Conservation (phyloP, 495 filamentous ascomycete species). For the Amorphotheca resinae region DNA sequence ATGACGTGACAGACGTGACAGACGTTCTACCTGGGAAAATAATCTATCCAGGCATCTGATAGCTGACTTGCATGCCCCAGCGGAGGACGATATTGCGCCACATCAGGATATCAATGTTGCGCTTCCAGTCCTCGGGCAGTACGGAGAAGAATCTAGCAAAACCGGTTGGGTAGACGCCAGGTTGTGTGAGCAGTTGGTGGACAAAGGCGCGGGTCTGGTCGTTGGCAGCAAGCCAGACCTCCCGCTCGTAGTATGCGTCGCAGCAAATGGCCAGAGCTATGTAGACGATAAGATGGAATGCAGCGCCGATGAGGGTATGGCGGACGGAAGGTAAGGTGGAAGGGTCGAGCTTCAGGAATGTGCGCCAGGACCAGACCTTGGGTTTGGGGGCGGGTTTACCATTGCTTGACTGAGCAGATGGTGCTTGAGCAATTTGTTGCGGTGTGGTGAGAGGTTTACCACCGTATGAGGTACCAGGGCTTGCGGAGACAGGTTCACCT, state of each 20-base stretch:
- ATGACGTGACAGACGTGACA: no score
- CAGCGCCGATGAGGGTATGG: background rate
- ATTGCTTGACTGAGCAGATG: background rate
- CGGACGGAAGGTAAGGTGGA: background rate
- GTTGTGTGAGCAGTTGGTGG: background rate
- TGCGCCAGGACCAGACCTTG: background rate
- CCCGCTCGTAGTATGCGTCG: background rate
- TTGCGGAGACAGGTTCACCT: no score
- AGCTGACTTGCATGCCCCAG: background rate
- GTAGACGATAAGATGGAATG: conserved; percentile 2
- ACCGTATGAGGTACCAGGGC: no score
- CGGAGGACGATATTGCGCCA: background rate
- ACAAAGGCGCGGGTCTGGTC: background rate
- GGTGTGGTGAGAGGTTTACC: background rate
- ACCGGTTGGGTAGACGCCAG: background rate
- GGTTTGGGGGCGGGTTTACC: background rate
- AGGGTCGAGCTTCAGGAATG: background rate
- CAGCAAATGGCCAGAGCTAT: background rate
- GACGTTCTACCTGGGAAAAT: no score
- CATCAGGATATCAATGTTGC: background rate
- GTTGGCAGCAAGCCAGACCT: background rate
- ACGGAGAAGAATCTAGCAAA: background rate
- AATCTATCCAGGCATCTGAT: background rate
- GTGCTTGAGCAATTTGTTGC: background rate
- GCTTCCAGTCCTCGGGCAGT: background rate